These are phyloP conservation scores for Diplodia sapinea DNA, from an alignment of 2,329 filamentous ascomycete species.

Conservation along the genomic window DNA sequence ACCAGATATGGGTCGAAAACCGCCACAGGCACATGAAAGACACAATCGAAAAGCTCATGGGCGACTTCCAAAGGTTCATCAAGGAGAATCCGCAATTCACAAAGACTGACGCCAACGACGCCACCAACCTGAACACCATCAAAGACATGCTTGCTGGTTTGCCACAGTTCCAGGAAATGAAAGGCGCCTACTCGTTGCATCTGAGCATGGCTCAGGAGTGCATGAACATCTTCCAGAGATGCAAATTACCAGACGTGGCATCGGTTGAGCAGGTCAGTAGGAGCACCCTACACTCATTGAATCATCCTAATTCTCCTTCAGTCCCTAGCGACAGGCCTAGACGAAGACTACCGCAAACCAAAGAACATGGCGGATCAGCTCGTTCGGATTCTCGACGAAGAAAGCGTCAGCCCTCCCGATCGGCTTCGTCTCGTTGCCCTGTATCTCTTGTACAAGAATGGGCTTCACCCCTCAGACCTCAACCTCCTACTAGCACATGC, in stretches of 20 bases:
- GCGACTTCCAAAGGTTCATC: slow-evolving; percentile 91
- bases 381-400: slow-evolving; percentile 86
- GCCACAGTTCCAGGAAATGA: slow-evolving; percentile 93
- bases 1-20: slow-evolving; percentile 94
- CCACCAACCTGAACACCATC: slow-evolving; percentile 84
- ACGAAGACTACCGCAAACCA: slow-evolving; percentile 89
- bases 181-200: slow-evolving; percentile 92
- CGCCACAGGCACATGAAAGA: slow-evolving; percentile 98
- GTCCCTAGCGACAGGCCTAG: slow-evolving; percentile 86
- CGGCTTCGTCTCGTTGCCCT: slow-evolving; percentile 83
- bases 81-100: slow-evolving; percentile 92
- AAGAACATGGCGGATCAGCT: slow-evolving; percentile 88
- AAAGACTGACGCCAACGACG: slow-evolving; percentile 69
- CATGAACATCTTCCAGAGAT: slow-evolving; percentile 88
- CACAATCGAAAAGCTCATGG: slow-evolving; percentile 89
- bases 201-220: slow-evolving; percentile 96
- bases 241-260: slow-evolving; percentile 85
- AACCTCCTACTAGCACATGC: slow-evolving; percentile 84
- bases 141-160: slow-evolving; percentile 96
- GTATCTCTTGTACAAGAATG: slow-evolving; percentile 85
- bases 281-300: too few relatives aligned
- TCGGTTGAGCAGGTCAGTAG: slow-evolving; percentile 75
- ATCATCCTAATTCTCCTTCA: slow-evolving; percentile 38
- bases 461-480: slow-evolving; percentile 82
- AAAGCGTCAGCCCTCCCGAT: slow-evolving; percentile 72